Evolutionary conservation across 805 yeast genomes (phyloP).

Genomic region (Ogataea minuta): DNA sequence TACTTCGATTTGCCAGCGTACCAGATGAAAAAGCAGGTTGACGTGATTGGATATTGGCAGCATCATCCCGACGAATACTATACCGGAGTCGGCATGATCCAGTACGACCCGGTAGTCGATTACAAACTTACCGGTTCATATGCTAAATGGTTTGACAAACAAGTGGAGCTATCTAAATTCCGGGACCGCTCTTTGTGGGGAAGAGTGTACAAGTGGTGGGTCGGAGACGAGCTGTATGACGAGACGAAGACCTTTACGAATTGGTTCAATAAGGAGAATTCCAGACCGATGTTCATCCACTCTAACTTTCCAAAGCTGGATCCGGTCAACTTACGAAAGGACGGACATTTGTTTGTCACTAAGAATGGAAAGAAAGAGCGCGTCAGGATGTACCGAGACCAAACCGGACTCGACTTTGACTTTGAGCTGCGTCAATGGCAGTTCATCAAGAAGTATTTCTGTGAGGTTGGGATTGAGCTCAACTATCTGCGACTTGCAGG

Average conservation of each 20-base stretch:
- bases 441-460: slow-evolving; percentile 42
- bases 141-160: slow-evolving; percentile 17
- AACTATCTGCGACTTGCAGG: slow-evolving; percentile 25
- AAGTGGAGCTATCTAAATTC: slow-evolving; percentile 4
- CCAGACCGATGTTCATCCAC: slow-evolving; percentile 44
- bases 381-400: slow-evolving; percentile 31
- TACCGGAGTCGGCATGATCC: slow-evolving; percentile 58
- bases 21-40: slow-evolving; percentile 49
- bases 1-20: slow-evolving; percentile 43
- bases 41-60: slow-evolving; percentile 47
- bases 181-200: slow-evolving; percentile 10
- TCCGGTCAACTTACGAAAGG: slow-evolving; percentile 39
- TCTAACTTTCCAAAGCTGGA: slow-evolving; percentile 55
- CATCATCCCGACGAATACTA: slow-evolving; percentile 29
- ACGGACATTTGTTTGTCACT: slow-evolving; percentile 33
- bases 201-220: slow-evolving; percentile 16
- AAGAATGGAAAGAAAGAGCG: slow-evolving; percentile 16
- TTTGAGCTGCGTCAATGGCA: slow-evolving; percentile 61
- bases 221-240: slow-evolving; percentile 16
- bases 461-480: slow-evolving; percentile 26
- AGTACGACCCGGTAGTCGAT: slow-evolving; percentile 50
- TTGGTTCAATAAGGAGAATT: slow-evolving; percentile 26
- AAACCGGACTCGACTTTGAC: slow-evolving; percentile 41
- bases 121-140: slow-evolving; percentile 24
- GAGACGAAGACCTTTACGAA: slow-evolving; percentile 15